A percentile compares a stretch with the other conserved stretches of the same genome.
phyloP scores from a whole-genome alignment of 768 basidiomycete species.

The Rhodosporidiobolus sp. region DNA sequence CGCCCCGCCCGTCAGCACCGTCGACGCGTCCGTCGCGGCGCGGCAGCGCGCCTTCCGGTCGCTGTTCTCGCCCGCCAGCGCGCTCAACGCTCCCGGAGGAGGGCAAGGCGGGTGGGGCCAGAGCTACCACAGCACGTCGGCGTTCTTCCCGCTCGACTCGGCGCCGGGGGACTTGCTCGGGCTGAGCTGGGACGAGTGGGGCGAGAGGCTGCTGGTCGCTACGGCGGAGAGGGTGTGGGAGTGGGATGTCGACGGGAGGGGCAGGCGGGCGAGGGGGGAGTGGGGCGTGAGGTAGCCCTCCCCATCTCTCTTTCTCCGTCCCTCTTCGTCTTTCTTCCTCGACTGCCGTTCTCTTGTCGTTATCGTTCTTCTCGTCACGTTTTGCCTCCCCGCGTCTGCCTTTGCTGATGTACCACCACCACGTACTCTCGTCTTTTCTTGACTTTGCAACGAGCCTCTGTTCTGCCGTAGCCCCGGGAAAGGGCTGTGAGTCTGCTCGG shows the following conservation, averaged over 20 bases:
- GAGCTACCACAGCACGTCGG: neutral
- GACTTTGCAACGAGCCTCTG: neutral
- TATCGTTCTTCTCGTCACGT: neutral
- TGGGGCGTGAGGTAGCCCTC: conserved; percentile 6
- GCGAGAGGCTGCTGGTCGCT: conserved; percentile 27
- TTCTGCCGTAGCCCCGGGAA: neutral
- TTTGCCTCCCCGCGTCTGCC: too few relatives aligned
- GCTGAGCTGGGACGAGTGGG: conserved; percentile 35
- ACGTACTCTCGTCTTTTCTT: too few relatives aligned
- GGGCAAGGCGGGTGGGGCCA: too few relatives aligned
- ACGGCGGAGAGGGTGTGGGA: conserved; percentile 29
- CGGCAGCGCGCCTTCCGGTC: neutral
- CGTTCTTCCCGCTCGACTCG: conserved; percentile 31
- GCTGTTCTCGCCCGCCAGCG: neutral
- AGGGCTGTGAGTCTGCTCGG: neutral
- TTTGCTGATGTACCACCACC: conserved; percentile 3
- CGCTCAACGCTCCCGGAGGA: too few relatives aligned
- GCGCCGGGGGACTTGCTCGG: conserved; percentile 27
- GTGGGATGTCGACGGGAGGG: conserved; percentile 28
- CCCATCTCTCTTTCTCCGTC: neutral
- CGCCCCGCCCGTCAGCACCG: neutral
- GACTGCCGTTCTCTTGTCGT: neutral
- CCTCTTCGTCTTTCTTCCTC: neutral
- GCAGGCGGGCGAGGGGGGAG: conserved; percentile 13
- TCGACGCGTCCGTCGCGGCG: neutral